These are phyloP conservation scores for Lathyrus aphaca DNA, from an alignment of 306 rosid genomes.

Conservation along the genomic window DNA sequence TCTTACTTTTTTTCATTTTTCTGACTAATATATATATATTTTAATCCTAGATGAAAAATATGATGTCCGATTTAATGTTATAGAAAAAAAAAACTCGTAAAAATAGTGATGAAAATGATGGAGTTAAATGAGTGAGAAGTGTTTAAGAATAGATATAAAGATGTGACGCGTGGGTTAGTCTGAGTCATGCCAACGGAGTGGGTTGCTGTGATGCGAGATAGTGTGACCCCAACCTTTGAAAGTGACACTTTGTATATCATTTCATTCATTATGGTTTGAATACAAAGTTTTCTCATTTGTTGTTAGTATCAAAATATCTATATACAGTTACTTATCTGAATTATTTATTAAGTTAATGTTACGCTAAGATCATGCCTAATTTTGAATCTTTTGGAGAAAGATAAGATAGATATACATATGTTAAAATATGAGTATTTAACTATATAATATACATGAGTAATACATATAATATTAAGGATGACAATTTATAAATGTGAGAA, in stretches of 20 bases:
- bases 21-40: no score
- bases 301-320: not conserved
- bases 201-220: conserved; percentile 34
- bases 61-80: no score
- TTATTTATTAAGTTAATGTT: not conserved
- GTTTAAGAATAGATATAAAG: conserved; percentile 29
- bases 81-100: not conserved
- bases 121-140: not conserved
- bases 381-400: conserved; percentile 3
- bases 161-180: conserved; percentile 29
- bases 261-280: not conserved
- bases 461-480: no score
- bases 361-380: not conserved
- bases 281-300: not conserved
- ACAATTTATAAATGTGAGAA: no score
- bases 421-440: not conserved
- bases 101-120: not conserved
- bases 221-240: conserved; percentile 12
- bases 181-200: conserved; percentile 18
- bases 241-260: conserved; percentile 7
- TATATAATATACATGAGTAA: no score
- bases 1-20: not conserved
- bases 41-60: not conserved
- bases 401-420: not conserved
- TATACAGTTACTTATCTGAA: not conserved